Evolutionary conservation across 1,139 yeast species (phyloP), one percentile per base, ranked within the genome.

Genomic region (Diutina mesorugosa): DNA sequence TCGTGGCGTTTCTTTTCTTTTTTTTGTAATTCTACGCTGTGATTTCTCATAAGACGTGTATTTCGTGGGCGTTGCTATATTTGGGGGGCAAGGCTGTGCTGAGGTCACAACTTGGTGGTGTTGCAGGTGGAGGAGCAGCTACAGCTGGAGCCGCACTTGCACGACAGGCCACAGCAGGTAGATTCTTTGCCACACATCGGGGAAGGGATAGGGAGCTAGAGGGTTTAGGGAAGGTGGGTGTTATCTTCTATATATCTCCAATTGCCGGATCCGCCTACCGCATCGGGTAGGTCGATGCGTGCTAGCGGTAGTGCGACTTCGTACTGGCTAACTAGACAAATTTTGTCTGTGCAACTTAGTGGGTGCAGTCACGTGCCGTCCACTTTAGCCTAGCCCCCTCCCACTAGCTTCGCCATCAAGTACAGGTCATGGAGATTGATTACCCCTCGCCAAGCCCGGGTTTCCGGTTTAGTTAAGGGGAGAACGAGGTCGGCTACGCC

Each of bases 81-180:
- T 35, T 9, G 41, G 32, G 28, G 16, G 29, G 29, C n/a, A 28
- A 14, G 28, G 51, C 18, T 47, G 32, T 16, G 51, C 29, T 12
- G 12, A 10, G 41, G 41, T 57, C 61, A 72, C 61, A 73, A 71
- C 60, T 72, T 73, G 57, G 77, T 72, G 57, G 76, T 73, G 66
- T 73, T 72, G 61, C 77, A 72, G 4, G 76, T 68, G 21, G 71
- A 65, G 60, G 41, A 6, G 32, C 78, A 74, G 45, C 68, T 63
- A 59, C 79, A 75, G 4, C 67, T 61, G 41, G 77, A 69, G 6
- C 79, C 78, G 65, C 79, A 75, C 63, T 74, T 74, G 64, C 79
- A 75, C 46, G 60, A 52, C 16, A 55, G 29, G 32, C 56, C 54
- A 59, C 78, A 73, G 57, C 77, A 72, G 46, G 45, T 45, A 32